A percentile compares a stretch with the other conserved stretches of the same genome.
These are phyloP conservation scores for Nitzschia putrida DNA, from an alignment of 108 stramenopile species.

Conservation along the genomic window DNA sequence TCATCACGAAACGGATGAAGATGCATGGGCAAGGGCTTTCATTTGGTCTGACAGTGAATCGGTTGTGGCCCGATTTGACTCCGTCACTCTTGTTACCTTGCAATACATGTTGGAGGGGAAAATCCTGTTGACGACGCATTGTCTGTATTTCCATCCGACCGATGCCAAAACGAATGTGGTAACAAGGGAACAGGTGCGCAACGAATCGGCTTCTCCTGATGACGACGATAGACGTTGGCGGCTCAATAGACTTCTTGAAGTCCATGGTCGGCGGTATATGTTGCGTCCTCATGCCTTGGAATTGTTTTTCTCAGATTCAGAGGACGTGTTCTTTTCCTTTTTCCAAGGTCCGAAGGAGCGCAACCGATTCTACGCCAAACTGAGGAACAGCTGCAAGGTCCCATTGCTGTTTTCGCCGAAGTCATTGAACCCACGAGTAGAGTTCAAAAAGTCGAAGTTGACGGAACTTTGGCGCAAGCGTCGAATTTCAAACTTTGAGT, in stretches of 20 bases:
- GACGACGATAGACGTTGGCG: constrained; percentile 58
- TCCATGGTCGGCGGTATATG: constrained; percentile 91
- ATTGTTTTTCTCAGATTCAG: constrained; percentile 85
- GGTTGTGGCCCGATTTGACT: constrained; percentile 70
- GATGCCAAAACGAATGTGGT: constrained; percentile 65
- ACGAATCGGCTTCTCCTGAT: constrained; percentile 15
- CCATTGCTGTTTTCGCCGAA: constrained; percentile 79
- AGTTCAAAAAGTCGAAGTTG: constrained; percentile 70
- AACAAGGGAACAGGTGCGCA: constrained; percentile 51
- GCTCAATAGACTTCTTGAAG: constrained; percentile 66
- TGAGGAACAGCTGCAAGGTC: constrained; percentile 75
- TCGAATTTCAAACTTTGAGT: constrained; percentile 81
- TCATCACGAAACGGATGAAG: constrained; percentile 35
- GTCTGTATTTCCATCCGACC: constrained; percentile 77
- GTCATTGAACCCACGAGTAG: constrained; percentile 70
- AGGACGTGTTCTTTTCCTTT: constrained; percentile 89
- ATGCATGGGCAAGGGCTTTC: constrained; percentile 76
- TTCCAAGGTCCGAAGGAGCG: constrained; percentile 64
- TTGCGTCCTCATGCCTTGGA: constrained; percentile 88
- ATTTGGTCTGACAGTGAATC: constrained; percentile 74
- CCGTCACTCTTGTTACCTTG: constrained; percentile 66
- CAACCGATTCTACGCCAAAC: constrained; percentile 78
- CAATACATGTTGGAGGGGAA: constrained; percentile 60
- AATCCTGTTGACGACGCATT: constrained; percentile 74
- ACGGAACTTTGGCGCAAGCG: constrained; percentile 77